Base-by-base conservation (phyloP, 495 filamentous ascomycete species). In the Xylaria flabelliformis region DNA sequence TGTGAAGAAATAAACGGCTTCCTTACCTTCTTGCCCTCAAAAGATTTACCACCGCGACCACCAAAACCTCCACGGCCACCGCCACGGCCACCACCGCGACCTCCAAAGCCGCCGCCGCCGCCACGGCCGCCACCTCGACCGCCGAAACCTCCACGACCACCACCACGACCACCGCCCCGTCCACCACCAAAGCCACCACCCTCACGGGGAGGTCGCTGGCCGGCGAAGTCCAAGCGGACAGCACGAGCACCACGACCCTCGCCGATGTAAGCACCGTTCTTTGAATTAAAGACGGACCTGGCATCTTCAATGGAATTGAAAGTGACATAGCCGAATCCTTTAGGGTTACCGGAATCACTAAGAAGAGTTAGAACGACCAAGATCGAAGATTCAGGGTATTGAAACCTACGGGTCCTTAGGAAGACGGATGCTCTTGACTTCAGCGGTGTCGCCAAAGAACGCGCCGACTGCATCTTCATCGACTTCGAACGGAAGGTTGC, bases 321-420 rank as follows among this genome's bases (percentile, higher is more conserved):
- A 76, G 91, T 90, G 64, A 99, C 91, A 81, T 99, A 99, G 61
- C 93, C 97, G 80, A 97, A 98, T 67, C 96, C 96, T 89, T 98
- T 98, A 80, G 89, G 92, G 67, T 90, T 89, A 61, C 95, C 96
- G 72, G 90, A 88, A 41, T 97, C 94, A 78, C 89, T 91, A 70
- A 19, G 53, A 64, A 59, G 42, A n/a, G 74, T 87, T 84, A 88
- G 84, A 61, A 77, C 55, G 9, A n/a, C 24, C 34, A n/a, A 8
- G 13, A 24, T 15, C 17, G 2, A 15, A 65, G 17, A 24, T 19
- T 15, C 36, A n/a, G 19, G 56, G 13, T 2, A n/a, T 12, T 12
- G 36, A 19, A 70, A 83, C 88, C 82, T 80, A 90, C 86, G 83
- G 86, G 78, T 98, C 93, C 70, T 95, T 98, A 55, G 97, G 97